Conservation (phyloP, 345 rosid species). For the Eucalyptus sideroxylon region DNA sequence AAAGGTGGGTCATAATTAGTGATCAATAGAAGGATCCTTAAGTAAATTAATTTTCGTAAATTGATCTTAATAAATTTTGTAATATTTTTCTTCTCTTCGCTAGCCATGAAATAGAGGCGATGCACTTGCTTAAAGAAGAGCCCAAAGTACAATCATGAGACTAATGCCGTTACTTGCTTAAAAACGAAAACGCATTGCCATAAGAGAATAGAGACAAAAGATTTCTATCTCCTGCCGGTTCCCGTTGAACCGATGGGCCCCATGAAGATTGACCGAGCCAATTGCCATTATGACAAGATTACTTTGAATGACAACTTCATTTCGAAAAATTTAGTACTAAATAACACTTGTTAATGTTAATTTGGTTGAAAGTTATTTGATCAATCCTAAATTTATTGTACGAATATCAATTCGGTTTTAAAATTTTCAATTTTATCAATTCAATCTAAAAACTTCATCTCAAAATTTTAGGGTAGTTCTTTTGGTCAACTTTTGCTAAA, state of each 20-base stretch:
- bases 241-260: not conserved
- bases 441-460: fast-evolving
- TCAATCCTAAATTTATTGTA: fast-evolving
- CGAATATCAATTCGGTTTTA: fast-evolving
- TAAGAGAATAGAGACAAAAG: not conserved
- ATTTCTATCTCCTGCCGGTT: not conserved
- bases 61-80: not conserved
- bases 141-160: constrained; percentile 15
- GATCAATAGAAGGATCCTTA: not conserved
- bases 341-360: not conserved
- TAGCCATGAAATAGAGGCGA: not conserved
- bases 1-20: not conserved
- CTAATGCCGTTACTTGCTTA: constrained; percentile 17
- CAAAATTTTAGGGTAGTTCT: not conserved
- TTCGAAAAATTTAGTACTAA: not conserved
- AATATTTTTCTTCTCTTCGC: not conserved
- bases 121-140: not conserved
- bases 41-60: not conserved
- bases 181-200: constrained; percentile 1
- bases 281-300: not conserved
- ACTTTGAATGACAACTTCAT: not conserved
- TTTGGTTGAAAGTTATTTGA: not conserved
- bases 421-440: not conserved
- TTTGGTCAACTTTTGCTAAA: not conserved
- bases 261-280: not conserved